Evolutionary conservation across 2,329 filamentous ascomycete species (phyloP).

Genomic region (Aspergillus pseudonomiae): DNA sequence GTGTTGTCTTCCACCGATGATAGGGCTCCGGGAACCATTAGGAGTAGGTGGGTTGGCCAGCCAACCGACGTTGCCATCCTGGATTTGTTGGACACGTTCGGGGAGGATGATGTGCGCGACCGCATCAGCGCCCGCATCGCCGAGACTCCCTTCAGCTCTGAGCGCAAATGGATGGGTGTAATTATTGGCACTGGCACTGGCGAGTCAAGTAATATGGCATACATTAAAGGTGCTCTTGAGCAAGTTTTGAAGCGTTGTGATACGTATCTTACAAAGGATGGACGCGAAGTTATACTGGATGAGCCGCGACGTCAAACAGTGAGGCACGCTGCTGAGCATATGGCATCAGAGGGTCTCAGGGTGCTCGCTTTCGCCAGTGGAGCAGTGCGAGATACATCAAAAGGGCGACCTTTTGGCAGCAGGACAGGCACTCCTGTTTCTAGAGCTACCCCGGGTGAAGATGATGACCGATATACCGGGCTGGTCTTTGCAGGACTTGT

Average conservation of each 20-base stretch:
- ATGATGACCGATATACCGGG: slow-evolving; percentile 77
- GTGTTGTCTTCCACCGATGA: slow-evolving; percentile 83
- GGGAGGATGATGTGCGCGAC: slow-evolving; percentile 87
- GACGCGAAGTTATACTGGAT: slow-evolving; percentile 83
- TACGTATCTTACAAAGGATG: slow-evolving; percentile 84
- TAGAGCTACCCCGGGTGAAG: slow-evolving; percentile 41
- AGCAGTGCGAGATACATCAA: slow-evolving; percentile 56
- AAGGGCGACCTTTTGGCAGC: slow-evolving; percentile 53
- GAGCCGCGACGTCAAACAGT: slow-evolving; percentile 73
- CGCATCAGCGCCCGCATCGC: slow-evolving; percentile 78
- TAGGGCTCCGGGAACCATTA: slow-evolving; percentile 61
- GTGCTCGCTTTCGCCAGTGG: slow-evolving; percentile 95
- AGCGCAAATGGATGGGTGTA: slow-evolving; percentile 99
- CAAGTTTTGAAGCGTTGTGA: slow-evolving; percentile 84
- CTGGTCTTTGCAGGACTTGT: slow-evolving; percentile 90
- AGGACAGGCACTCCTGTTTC: slow-evolving; percentile 52
- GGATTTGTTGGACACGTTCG: slow-evolving; percentile 86
- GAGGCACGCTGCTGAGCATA: slow-evolving; percentile 75
- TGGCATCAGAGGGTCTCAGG: slow-evolving; percentile 86
- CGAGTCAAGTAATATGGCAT: slow-evolving; percentile 74
- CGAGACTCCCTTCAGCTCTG: slow-evolving; percentile 94
- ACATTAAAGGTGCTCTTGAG: slow-evolving; percentile 94
- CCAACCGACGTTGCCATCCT: slow-evolving; percentile 97
- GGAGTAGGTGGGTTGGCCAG: slow-evolving; percentile 93
- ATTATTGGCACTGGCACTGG: slow-evolving; percentile 66